Evolutionary conservation across 805 yeast species (phyloP).

Genomic region (Teunomyces panamensis): DNA sequence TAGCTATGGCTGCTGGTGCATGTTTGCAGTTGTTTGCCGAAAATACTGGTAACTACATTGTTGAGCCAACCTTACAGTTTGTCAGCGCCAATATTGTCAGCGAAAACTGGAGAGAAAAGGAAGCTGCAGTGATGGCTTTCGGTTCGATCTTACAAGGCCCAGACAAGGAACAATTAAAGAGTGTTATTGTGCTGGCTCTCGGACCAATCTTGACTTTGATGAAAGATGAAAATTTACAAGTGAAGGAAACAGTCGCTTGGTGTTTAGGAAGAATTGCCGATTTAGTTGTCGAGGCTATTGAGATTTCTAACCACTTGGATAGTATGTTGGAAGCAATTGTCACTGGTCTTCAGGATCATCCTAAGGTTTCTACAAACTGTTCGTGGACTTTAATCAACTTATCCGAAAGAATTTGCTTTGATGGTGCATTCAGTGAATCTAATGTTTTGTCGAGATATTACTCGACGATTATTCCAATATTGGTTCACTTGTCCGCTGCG

Average conservation of each 20-base stretch:
- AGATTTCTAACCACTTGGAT: constrained; percentile 62
- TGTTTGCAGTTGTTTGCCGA: constrained; percentile 93
- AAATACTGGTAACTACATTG: constrained; percentile 80
- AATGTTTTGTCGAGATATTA: constrained; percentile 76
- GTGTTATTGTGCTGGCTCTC: constrained; percentile 76
- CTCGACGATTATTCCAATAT: constrained; percentile 61
- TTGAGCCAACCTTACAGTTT: constrained; percentile 79
- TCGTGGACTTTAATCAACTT: constrained; percentile 96
- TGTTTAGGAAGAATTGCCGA: constrained; percentile 96
- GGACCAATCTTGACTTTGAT: constrained; percentile 73
- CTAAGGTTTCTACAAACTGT: constrained; percentile 93
- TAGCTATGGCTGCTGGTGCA: constrained; percentile 98
- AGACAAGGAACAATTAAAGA: constrained; percentile 63
- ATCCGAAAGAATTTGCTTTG: constrained; percentile 71
- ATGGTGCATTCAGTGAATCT: constrained; percentile 47
- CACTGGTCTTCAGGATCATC: constrained; percentile 83
- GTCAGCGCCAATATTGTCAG: constrained; percentile 68
- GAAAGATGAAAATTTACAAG: constrained; percentile 74
- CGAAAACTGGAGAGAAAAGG: constrained; percentile 76
- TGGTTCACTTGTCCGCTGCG: constrained; percentile 66
- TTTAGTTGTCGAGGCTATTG: constrained; percentile 72
- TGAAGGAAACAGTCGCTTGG: constrained; percentile 97
- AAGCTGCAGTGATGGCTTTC: constrained; percentile 98
- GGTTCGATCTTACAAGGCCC: constrained; percentile 97
- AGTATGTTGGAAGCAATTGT: constrained; percentile 69